phyloP scores from a whole-genome alignment of 2,329 filamentous ascomycete species.

The Scedosporium minutisporum region DNA sequence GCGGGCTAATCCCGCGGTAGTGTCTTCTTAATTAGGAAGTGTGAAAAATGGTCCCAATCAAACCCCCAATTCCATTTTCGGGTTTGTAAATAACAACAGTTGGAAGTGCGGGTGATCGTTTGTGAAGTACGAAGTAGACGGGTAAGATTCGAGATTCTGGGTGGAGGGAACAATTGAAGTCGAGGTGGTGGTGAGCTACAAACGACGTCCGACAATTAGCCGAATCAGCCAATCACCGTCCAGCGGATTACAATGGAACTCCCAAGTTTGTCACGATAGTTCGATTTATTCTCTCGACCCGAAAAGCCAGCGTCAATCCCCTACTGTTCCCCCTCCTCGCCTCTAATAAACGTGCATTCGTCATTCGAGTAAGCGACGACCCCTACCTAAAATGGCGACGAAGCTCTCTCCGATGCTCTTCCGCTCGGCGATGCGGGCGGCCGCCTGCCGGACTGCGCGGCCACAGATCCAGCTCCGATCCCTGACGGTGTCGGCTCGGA shows the following conservation, averaged over 20 bases:
- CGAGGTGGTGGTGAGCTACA: background rate
- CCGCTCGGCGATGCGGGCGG: conserved; percentile 57
- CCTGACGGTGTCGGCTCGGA: conserved; percentile 58
- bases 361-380: conserved; percentile 7
- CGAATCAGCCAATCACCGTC: conserved; percentile 20
- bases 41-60: too few relatives aligned
- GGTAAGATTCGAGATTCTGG: too few relatives aligned
- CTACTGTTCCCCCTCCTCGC: conserved; percentile 12
- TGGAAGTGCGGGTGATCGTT: too few relatives aligned
- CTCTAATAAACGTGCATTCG: conserved; percentile 12
- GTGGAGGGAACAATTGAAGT: background rate
- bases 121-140: too few relatives aligned
- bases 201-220: conserved; percentile 16
- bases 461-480: conserved; percentile 58
- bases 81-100: too few relatives aligned
- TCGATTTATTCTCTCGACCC: conserved; percentile 6
- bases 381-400: conserved; percentile 61
- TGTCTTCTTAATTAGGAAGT: too few relatives aligned
- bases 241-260: background rate
- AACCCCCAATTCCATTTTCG: too few relatives aligned
- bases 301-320: background rate
- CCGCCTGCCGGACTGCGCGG: conserved; percentile 42
- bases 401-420: conserved; percentile 64
- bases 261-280: conserved; percentile 1
- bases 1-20: too few relatives aligned